Conservation (phyloP, 139 green algal genomes). For the Chlamydomonas eustigma region DNA sequence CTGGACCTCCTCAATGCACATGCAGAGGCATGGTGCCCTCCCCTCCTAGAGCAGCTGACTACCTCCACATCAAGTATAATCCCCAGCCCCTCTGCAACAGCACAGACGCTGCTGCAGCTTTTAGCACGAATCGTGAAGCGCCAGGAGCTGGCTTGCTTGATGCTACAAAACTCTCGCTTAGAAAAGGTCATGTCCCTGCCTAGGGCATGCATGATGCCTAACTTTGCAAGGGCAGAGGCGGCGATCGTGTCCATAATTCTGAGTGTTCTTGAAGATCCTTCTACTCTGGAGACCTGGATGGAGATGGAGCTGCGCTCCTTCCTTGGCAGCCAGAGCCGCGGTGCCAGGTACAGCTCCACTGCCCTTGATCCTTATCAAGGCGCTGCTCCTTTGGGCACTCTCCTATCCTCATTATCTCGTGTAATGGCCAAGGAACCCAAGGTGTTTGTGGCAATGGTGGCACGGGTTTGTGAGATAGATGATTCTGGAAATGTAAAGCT, state of each 20-base stretch:
- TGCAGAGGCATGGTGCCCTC: slow-evolving; percentile 35
- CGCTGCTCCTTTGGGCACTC: neutral
- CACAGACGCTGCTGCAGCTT: slow-evolving; percentile 80
- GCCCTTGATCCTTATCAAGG: too few species aligned
- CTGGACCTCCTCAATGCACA: slow-evolving; percentile 59
- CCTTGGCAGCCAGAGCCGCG: slow-evolving; percentile 4
- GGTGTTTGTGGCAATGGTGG: slow-evolving; percentile 74
- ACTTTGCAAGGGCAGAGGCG: slow-evolving; percentile 53
- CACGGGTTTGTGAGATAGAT: slow-evolving; percentile 49
- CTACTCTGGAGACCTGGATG: slow-evolving; percentile 85
- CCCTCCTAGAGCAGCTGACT: neutral
- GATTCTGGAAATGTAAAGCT: too few species aligned
- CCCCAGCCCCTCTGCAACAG: slow-evolving; percentile 40
- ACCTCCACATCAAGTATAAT: too few species aligned
- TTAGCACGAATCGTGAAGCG: slow-evolving; percentile 66
- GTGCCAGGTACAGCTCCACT: neutral
- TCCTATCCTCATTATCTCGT: slow-evolving; percentile 24
- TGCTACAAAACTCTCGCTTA: slow-evolving; percentile 53
- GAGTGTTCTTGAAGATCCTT: slow-evolving; percentile 86
- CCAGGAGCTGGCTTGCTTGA: slow-evolving; percentile 61
- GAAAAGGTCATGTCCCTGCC: slow-evolving; percentile 75
- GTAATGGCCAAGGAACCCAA: slow-evolving; percentile 64
- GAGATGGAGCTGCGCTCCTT: slow-evolving; percentile 61
- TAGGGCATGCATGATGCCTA: slow-evolving; percentile 37
- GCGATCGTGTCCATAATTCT: slow-evolving; percentile 70